Base-by-base conservation (phyloP, 495 filamentous ascomycete species). In the Tuber umbilicatum region DNA sequence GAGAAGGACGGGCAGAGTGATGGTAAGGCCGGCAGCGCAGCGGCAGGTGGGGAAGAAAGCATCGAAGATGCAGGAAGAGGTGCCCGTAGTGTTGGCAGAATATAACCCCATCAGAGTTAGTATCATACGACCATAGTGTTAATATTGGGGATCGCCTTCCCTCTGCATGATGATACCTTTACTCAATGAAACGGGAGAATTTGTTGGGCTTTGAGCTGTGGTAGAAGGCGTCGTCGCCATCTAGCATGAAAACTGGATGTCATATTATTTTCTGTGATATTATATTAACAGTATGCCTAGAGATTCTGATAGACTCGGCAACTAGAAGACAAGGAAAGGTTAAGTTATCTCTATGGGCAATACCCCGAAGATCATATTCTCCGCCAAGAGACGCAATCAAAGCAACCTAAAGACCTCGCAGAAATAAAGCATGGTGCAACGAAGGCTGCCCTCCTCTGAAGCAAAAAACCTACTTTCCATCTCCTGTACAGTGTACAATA, bases 51-150 rank as follows among this genome's bases (percentile, higher is more conserved):
- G 23, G 73, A 74, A 42, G 73, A 79, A 73, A 82, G 75, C 71
- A 82, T 82, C 55, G 79, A 82, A 72, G 80, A 81, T 73, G 68
- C 78, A 21, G 80, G 80, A 69, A 74, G 55, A 64, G 79, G 75
- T 37, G 77, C 77, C 31, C 75, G 76, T 16, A 47, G 75, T 31
- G 72, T 64, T 43, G 39, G 77, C 41, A 79, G 40, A 47, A 68
- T 38, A 45, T 79, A 70, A 50, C 2, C 6, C 27, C 47, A n/a
- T 21, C 43, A 55, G 50, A 40, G 43, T 2, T 12, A 1, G 14
- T 35, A 4, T n/a, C 6, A 12, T n/a, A 64, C 12, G 55, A 64
- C 14, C 3, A 16, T 64, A 16, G 23, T 27, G n/a, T n/a, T 27
- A 27, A 14, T 10, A 60, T 27, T 10, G 27, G n/a, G 9, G 31